Percentiles rank a stretch among this genome's conserved stretches.
phyloP scores from a whole-genome alignment of 2,329 filamentous ascomycete species.

The Aspergillus awamori region DNA sequence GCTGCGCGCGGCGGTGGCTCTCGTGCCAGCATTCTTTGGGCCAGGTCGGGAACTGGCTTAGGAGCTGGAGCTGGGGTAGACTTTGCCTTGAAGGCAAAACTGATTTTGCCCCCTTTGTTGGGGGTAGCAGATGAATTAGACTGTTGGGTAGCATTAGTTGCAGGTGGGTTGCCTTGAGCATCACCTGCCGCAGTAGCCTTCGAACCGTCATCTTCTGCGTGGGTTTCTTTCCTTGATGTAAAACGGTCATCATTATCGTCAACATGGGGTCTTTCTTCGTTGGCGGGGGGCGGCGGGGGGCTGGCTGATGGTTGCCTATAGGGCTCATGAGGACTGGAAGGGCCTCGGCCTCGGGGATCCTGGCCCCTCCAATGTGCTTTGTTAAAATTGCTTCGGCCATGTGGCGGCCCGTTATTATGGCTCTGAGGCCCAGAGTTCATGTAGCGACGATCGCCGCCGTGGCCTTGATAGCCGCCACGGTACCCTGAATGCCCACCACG shows the following conservation, averaged over 20 bases:
- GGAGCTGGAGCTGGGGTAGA: slow-evolving; percentile 59
- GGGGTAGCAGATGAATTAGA: slow-evolving; percentile 58
- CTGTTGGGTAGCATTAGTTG: slow-evolving; percentile 54
- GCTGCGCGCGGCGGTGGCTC: slow-evolving; percentile 41
- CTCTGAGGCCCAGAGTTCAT: slow-evolving; percentile 51
- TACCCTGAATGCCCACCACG: slow-evolving; percentile 60
- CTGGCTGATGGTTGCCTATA: slow-evolving; percentile 39
- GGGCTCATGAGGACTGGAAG: slow-evolving; percentile 45
- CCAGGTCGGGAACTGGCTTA: slow-evolving; percentile 55
- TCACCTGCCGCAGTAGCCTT: slow-evolving; percentile 48
- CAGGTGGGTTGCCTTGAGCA: slow-evolving; percentile 54
- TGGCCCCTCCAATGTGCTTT: slow-evolving; percentile 72
- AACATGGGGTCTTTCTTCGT: slow-evolving; percentile 39
- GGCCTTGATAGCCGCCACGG: slow-evolving; percentile 61
- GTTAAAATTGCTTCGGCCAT: slow-evolving; percentile 65
- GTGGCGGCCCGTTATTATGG: slow-evolving; percentile 45
- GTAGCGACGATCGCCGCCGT: slow-evolving; percentile 49
- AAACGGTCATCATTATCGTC: slow-evolving; percentile 64
- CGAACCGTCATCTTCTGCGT: slow-evolving; percentile 63
- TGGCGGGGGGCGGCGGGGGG: slow-evolving; percentile 34
- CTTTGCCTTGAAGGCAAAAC: slow-evolving; percentile 89
- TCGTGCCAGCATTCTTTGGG: slow-evolving; percentile 49
- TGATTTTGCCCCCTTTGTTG: slow-evolving; percentile 71
- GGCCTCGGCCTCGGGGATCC: slow-evolving; percentile 54
- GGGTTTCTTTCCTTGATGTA: slow-evolving; percentile 62